Percentiles rank a stretch among this genome's conserved stretches.
Conservation (phyloP, 2,329 filamentous ascomycete species). For the Penicillium aurantiogriseum region DNA sequence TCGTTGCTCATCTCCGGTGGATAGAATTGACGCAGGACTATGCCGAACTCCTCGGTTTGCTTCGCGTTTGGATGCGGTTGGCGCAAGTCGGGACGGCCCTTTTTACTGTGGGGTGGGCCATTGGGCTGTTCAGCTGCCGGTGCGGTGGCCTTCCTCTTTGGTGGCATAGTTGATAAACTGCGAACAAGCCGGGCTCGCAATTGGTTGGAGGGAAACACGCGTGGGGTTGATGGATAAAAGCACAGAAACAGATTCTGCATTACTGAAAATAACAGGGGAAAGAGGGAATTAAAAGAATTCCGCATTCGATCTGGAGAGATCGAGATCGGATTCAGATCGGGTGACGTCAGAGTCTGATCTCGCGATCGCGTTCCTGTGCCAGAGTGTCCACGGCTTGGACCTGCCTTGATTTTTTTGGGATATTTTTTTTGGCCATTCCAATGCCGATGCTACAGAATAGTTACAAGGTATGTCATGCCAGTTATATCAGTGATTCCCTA, state of each 20-base stretch:
- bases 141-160: constrained; percentile 28
- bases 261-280: background rate
- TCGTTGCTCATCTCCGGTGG: constrained; percentile 81
- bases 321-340: background rate
- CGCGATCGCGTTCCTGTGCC: background rate
- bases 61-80: constrained; percentile 37
- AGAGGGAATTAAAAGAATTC: background rate
- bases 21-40: constrained; percentile 74
- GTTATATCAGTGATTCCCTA: too few relatives aligned
- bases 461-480: background rate
- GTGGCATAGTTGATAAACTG: constrained; percentile 19
- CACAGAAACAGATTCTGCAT: background rate
- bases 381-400: background rate
- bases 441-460: too few relatives aligned
- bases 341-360: constrained; percentile 6
- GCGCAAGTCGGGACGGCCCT: constrained; percentile 15
- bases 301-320: background rate
- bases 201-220: background rate
- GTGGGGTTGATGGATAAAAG: background rate
- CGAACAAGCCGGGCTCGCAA: background rate
- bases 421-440: background rate
- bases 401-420: background rate
- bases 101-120: constrained; percentile 19
- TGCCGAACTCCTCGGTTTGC: constrained; percentile 54
- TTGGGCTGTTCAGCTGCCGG: constrained; percentile 5